Percentiles rank a stretch among this genome's conserved stretches.
phyloP scores from a whole-genome alignment of 768 basidiomycete species.

The Nidula microcarpa region DNA sequence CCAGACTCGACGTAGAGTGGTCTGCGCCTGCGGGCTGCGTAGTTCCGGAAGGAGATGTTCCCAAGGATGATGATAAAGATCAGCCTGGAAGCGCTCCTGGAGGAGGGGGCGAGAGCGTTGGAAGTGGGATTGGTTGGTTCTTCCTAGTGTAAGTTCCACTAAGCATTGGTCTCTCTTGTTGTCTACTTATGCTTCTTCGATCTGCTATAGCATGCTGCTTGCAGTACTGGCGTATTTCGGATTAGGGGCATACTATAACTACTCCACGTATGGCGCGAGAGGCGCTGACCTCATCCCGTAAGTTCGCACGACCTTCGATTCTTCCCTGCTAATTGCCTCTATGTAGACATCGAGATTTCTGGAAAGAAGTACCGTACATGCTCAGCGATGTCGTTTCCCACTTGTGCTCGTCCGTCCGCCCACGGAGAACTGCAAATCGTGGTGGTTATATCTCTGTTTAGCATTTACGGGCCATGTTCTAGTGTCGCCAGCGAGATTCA shows the following conservation, averaged over 20 bases:
- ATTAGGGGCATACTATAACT: slow-evolving; percentile 85
- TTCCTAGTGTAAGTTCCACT: slow-evolving; percentile 65
- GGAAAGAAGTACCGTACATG: slow-evolving; percentile 88
- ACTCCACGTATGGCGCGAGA: slow-evolving; percentile 80
- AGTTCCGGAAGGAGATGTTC: slow-evolving; percentile 18
- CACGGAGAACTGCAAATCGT: slow-evolving; percentile 57
- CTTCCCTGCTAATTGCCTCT: slow-evolving; percentile 2
- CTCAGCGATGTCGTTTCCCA: slow-evolving; percentile 74
- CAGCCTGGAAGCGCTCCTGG: slow-evolving; percentile 17
- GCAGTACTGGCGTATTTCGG: slow-evolving; percentile 69
- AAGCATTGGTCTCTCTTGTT: neutral
- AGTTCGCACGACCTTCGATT: slow-evolving; percentile 22
- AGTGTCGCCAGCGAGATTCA: too few species aligned
- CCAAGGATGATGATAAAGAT: slow-evolving; percentile 28
- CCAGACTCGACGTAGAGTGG: slow-evolving; percentile 59
- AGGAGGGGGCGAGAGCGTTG: slow-evolving; percentile 42
- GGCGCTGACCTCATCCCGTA: slow-evolving; percentile 84
- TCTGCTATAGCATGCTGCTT: slow-evolving; percentile 51
- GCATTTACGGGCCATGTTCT: too few species aligned
- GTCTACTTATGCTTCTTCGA: neutral
- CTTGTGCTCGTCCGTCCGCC: slow-evolving; percentile 69
- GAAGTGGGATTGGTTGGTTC: slow-evolving; percentile 85
- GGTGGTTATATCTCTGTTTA: slow-evolving; percentile 79
- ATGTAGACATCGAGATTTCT: slow-evolving; percentile 81
- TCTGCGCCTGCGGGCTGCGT: slow-evolving; percentile 56